phyloP scores from a whole-genome alignment of 805 yeast species.

The Candida golubevii region DNA sequence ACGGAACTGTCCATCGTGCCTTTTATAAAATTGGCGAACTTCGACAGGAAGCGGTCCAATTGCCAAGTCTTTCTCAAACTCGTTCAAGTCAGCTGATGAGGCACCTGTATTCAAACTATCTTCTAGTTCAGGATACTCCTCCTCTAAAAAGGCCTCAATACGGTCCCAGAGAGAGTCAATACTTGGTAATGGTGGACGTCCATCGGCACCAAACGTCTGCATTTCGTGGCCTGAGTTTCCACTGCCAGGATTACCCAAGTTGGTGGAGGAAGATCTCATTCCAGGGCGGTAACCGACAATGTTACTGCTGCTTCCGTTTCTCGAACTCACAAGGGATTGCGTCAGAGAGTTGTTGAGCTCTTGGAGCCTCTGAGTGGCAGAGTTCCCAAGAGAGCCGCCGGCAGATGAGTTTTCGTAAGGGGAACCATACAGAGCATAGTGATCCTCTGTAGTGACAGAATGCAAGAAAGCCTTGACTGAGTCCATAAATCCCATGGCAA shows the following conservation, averaged over 20 bases:
- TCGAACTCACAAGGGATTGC: constrained; percentile 24
- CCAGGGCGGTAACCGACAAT: constrained; percentile 40
- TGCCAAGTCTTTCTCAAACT: constrained; percentile 42
- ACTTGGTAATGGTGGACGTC: constrained; percentile 22
- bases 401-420: constrained; percentile 18
- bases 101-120: constrained; percentile 42
- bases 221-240: constrained; percentile 11
- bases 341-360: constrained; percentile 32
- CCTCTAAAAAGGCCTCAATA: constrained; percentile 40
- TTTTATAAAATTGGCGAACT: constrained; percentile 41
- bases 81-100: constrained; percentile 43
- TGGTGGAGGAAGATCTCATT: constrained; percentile 39
- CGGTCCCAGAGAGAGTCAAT: constrained; percentile 42
- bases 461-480: constrained; percentile 38
- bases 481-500: constrained; percentile 34
- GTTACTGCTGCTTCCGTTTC: constrained; percentile 16
- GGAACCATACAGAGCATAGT: constrained; percentile 51
- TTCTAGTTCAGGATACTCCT: constrained; percentile 43
- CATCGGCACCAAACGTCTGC: constrained; percentile 14
- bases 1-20: constrained; percentile 44
- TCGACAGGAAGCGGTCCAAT: constrained; percentile 41
- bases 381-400: constrained; percentile 16
- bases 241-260: constrained; percentile 17
- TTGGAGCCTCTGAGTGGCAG: constrained; percentile 32
- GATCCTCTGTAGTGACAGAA: constrained; percentile 55